Base-by-base conservation (phyloP, 768 basidiomycete genomes). In the Boletellus sp. region DNA sequence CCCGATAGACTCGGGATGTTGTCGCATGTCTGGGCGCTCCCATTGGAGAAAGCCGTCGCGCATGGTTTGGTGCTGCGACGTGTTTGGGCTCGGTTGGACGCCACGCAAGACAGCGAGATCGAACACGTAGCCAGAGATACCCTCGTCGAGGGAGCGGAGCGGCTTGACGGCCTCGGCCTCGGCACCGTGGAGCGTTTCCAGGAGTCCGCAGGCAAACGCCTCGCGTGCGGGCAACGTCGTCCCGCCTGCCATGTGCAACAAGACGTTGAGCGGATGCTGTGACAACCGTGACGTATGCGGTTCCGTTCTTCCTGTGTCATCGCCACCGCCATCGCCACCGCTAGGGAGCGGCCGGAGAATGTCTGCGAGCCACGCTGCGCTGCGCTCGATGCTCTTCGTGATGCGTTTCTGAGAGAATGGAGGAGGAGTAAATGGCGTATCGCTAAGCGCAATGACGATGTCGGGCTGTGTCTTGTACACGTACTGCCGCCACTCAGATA, bases 321-420 rank as follows among this genome's bases (percentile, higher is more conserved):
- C 32, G 7, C 19, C 33, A 28, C 11, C 28, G 7, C 28, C 28
- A 10, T 28, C 28, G 7, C 28, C 28, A 10, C 11, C 28, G 7
- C 28, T 3, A 3, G 60, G 54, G 20, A 58, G 52, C 3, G 67
- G 68, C 13, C 69, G 67, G 2, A 90, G 72, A 1, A 88, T 52
- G 31, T 76, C 70, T 0, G 74, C 66, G 0, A 91, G 66, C 90
- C 90, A 93, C 1, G 75, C 66, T 0, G 72, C 61, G 3, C 82
- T 83, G 23, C 90, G 76, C 38, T 90, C 85, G 45, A 90, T 76
- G 59, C 84, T 84, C 62, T 90, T 92, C 23, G 78, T 83, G 6
- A 84, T 66, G 3, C 90, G 80, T 55, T 87, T 91, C 60, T 93
- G 90, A 4, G 89, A 90, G 52, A 81, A 77, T 0, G 85, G 80